Conservation (phyloP, 352 stramenopile genomes). For the Phytophthora hybrid region DNA sequence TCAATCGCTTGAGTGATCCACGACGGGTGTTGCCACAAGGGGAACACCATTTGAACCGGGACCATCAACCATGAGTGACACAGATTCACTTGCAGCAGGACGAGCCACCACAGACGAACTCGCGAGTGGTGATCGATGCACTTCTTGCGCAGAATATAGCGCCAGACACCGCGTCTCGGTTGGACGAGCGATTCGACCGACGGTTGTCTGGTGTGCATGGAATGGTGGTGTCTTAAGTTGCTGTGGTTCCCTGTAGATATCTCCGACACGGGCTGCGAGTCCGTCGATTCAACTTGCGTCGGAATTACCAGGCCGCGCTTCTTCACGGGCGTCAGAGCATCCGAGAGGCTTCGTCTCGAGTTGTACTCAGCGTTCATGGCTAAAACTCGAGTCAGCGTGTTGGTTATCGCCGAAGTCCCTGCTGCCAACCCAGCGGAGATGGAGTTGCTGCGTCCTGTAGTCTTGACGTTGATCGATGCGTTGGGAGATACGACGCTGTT, state of each 20-base stretch:
- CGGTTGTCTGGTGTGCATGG: not conserved
- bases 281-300: slow-evolving; percentile 11
- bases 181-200: slow-evolving; percentile 3
- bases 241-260: slow-evolving; percentile 12
- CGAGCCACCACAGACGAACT: slow-evolving; percentile 57
- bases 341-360: slow-evolving; percentile 8
- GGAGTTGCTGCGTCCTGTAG: slow-evolving; percentile 8
- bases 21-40: slow-evolving; percentile 41
- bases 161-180: slow-evolving; percentile 7
- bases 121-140: slow-evolving; percentile 66
- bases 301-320: slow-evolving; percentile 31
- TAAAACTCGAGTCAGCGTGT: slow-evolving; percentile 25
- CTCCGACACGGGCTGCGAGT: slow-evolving; percentile 12
- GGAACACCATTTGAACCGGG: slow-evolving; percentile 64
- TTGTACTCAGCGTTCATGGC: slow-evolving; percentile 26
- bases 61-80: slow-evolving; percentile 62
- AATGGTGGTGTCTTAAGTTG: slow-evolving; percentile 4
- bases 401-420: slow-evolving; percentile 33
- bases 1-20: slow-evolving; percentile 47
- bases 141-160: slow-evolving; percentile 8
- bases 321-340: slow-evolving; percentile 5
- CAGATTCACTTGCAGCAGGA: slow-evolving; percentile 43
- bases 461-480: slow-evolving; percentile 1
- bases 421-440: slow-evolving; percentile 30
- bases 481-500: slow-evolving; percentile 12